These are phyloP conservation scores for Barnettozyma vustinii DNA, from an alignment of 805 yeast species.

Conservation along the genomic window DNA sequence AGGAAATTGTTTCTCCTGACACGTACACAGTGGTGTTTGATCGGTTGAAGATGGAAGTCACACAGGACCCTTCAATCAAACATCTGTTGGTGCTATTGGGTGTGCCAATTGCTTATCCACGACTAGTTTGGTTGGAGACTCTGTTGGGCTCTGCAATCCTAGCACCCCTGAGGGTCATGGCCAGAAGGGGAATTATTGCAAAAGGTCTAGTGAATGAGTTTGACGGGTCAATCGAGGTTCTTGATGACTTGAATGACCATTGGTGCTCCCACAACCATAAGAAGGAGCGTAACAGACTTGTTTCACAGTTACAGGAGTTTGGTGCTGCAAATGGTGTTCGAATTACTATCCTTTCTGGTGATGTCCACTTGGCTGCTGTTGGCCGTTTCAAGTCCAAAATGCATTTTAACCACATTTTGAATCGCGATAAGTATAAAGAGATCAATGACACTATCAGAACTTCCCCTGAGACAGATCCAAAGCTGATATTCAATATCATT, in stretches of 20 bases:
- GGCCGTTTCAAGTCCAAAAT: slow-evolving; percentile 66
- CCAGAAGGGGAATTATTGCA: slow-evolving; percentile 57
- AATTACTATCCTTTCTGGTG: slow-evolving; percentile 84
- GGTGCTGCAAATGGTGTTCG: slow-evolving; percentile 63
- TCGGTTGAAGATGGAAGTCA: slow-evolving; percentile 53
- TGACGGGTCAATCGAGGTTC: slow-evolving; percentile 84
- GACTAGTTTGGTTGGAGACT: slow-evolving; percentile 86
- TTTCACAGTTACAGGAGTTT: slow-evolving; percentile 57
- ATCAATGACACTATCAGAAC: slow-evolving; percentile 35
- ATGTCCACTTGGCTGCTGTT: slow-evolving; percentile 84
- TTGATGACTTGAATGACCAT: slow-evolving; percentile 93
- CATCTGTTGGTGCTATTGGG: slow-evolving; percentile 84
- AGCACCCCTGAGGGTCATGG: slow-evolving; percentile 55
- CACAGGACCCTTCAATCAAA: slow-evolving; percentile 46
- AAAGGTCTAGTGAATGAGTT: slow-evolving; percentile 83
- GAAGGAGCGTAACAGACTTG: slow-evolving; percentile 68
- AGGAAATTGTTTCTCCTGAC: slow-evolving; percentile 45
- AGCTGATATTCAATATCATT: slow-evolving; percentile 76
- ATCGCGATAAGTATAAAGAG: slow-evolving; percentile 30
- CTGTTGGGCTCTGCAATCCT: slow-evolving; percentile 58
- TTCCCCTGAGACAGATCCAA: slow-evolving; percentile 62
- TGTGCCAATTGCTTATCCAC: slow-evolving; percentile 92
- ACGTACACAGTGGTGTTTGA: slow-evolving; percentile 60
- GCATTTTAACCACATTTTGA: slow-evolving; percentile 37
- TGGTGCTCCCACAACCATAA: slow-evolving; percentile 94